Evolutionary conservation across 2,329 filamentous ascomycete species (phyloP).

Genomic region (Fusarium domesticum): DNA sequence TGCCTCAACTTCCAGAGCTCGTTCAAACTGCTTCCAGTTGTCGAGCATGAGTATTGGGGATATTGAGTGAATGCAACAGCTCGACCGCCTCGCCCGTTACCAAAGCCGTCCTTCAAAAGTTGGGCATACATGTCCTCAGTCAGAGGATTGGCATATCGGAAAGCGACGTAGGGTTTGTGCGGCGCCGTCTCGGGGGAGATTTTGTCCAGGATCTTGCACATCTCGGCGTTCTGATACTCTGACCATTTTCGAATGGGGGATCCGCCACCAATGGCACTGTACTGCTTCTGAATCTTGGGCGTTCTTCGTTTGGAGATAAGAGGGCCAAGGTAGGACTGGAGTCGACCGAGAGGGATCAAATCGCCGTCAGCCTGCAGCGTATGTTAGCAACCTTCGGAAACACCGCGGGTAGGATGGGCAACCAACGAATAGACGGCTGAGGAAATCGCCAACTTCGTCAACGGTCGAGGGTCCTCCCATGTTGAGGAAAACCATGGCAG

Average conservation of each 20-base stretch:
- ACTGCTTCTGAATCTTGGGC: constrained; percentile 95
- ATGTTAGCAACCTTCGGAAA: constrained; percentile 12
- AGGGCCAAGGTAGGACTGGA: constrained; percentile 88
- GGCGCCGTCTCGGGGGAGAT: constrained; percentile 90
- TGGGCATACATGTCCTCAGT: constrained; percentile 91
- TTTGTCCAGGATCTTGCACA: constrained; percentile 95
- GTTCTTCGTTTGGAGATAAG: constrained; percentile 83
- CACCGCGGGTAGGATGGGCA: neutral
- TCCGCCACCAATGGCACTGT: constrained; percentile 92
- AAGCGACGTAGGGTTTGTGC: constrained; percentile 96
- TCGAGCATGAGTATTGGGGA: constrained; percentile 97
- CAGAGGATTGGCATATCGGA: constrained; percentile 88
- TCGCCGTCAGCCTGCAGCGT: constrained; percentile 75
- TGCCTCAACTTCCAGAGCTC: constrained; percentile 98
- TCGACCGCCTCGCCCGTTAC: constrained; percentile 81
- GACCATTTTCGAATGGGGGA: constrained; percentile 98
- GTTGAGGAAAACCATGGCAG: constrained; percentile 98
- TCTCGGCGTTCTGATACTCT: constrained; percentile 87
- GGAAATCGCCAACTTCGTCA: constrained; percentile 82
- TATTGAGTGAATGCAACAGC: constrained; percentile 98
- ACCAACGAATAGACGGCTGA: constrained; percentile 87
- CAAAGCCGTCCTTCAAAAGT: constrained; percentile 85
- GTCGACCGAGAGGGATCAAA: constrained; percentile 87
- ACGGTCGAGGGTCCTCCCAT: constrained; percentile 94
- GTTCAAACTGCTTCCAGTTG: constrained; percentile 92